Conservation (phyloP, 2,329 filamentous ascomycete species). For the Teratosphaeria gauchensis region DNA sequence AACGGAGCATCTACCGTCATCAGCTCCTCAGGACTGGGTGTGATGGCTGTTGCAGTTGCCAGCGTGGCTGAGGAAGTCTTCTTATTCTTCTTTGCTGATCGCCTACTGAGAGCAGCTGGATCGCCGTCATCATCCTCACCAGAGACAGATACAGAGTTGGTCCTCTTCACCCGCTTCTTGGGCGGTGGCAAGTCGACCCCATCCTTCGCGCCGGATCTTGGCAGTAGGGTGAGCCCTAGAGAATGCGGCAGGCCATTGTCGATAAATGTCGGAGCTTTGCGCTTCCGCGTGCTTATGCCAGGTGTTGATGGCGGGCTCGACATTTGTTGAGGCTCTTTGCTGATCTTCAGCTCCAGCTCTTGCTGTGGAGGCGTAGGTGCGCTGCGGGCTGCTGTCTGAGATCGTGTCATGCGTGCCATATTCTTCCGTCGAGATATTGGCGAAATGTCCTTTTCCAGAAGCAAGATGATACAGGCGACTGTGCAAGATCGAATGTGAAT, state of each 20-base stretch:
- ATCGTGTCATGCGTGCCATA: not conserved
- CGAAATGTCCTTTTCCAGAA: too few species aligned
- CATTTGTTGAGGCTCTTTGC: not conserved
- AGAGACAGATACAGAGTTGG: not conserved
- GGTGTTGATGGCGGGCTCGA: slow-evolving; percentile 7
- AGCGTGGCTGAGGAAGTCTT: not conserved
- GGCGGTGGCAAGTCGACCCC: slow-evolving; percentile 5
- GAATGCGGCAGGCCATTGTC: slow-evolving; percentile 48
- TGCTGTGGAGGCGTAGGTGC: not conserved
- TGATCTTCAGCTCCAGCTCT: not conserved
- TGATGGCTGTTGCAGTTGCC: not conserved
- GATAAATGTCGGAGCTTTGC: slow-evolving; percentile 25
- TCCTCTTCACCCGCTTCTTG: not conserved
- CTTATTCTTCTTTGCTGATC: not conserved
- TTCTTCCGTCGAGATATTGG: not conserved
- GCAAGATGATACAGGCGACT: too few species aligned
- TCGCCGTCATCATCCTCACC: slow-evolving; percentile 3
- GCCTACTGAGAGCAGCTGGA: not conserved
- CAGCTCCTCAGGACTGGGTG: not conserved
- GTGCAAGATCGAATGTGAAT: too few species aligned
- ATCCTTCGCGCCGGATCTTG: slow-evolving; percentile 17
- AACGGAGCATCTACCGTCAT: slow-evolving; percentile 12
- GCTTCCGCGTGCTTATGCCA: slow-evolving; percentile 25
- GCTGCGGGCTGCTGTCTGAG: not conserved
- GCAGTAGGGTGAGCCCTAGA: slow-evolving; percentile 33